Base-by-base conservation (phyloP, 306 rosid genomes). In the Delonix regia region DNA sequence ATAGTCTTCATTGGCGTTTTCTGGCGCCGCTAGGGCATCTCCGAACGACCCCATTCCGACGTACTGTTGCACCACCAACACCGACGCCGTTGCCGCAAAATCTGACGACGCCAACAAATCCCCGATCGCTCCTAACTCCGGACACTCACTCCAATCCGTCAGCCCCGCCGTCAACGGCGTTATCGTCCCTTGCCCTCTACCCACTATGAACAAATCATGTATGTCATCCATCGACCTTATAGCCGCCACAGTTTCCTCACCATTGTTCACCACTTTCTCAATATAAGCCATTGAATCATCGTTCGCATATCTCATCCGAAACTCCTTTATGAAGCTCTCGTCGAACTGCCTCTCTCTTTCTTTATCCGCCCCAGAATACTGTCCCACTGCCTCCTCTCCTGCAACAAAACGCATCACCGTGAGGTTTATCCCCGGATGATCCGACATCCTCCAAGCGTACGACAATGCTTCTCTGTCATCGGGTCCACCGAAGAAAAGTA, bases 61-160 rank as follows among this genome's bases (percentile, higher is more conserved):
- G 75, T 87, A 91, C 56, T 95, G 98, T 21, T 92, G 96, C 74
- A 93, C 83, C 6, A 95, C 94, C 83, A 95, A 83, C 22, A 95
- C 97, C 0, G 99, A 92, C 36, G 92, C 89, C 0, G 96, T 87
- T 4, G 97, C 87, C 15, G 96, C 98, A 70, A 91, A 93, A 86
- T 95, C 99, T 3, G 98, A 84, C 1, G 99, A 93, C 1, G 98
- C 99, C 18, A 92, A 51, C 66, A 95, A 51, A 69, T 95, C 99
- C 4, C 99, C 99, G 18, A 95, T 95, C 0, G 96, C 90, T 0
- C 99, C 99, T 0, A 95, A 89, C 48, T 95, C 98, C 0, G 97
- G 98, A 51, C 98, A 95, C 77, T 93, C 99, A 41, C 99, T 95
- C 99, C 99, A 93, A 69, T 95, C 99, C 0, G 97, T 91, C 6